Base-by-base conservation (phyloP, 192 early-diverging fungal species). In the Umbelopsis sp. region DNA sequence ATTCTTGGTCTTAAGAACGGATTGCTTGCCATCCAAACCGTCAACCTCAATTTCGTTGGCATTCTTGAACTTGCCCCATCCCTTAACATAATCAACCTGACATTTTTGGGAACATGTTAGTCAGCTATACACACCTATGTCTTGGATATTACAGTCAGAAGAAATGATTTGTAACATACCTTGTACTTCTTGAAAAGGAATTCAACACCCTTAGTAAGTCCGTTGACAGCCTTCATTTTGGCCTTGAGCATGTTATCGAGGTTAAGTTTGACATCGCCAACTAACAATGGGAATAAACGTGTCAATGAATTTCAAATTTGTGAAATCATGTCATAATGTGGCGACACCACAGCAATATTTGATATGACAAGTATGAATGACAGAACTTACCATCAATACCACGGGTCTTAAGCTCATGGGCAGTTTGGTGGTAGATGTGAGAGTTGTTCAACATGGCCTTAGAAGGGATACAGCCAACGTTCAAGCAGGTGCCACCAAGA, bases 371-470 rank as follows among this genome's bases (percentile, higher is more conserved):
- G 17, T 26, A 16, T 14, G n/a, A 21, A 65, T 38, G 16, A 67
- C 31, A 17, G 41, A 45, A 22, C 21, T 69, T 79, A 90, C 91
- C 86, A 70, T 97, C 92, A 74, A 99, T 99, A 74, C 97, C 97
- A 73, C 97, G 92, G 77, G 90, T 87, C 78, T 89, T 89, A 74
- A 98, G 93, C 36, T 94, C 93, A 77, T 99, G 95, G 77, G 93
- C 82, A 45, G 97, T 92, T 79, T 92, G 84, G 81, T 99, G 96
- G 84, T 92, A 97, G 66, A 97, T 86, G 87, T 99, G 96, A 43
- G 97, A 96, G 90, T 99, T 98, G 91, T 99, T 90, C 74, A 99
- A 88, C 79, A 99, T 91, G 52, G 97, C 95, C 87, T 99, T 99
- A 69, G 97, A 99, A 47, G 97, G 97, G 82, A 99, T 99, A 87